Evolutionary conservation across 2,329 filamentous ascomycete species (phyloP).

Genomic region (Ophiostoma quercus): DNA sequence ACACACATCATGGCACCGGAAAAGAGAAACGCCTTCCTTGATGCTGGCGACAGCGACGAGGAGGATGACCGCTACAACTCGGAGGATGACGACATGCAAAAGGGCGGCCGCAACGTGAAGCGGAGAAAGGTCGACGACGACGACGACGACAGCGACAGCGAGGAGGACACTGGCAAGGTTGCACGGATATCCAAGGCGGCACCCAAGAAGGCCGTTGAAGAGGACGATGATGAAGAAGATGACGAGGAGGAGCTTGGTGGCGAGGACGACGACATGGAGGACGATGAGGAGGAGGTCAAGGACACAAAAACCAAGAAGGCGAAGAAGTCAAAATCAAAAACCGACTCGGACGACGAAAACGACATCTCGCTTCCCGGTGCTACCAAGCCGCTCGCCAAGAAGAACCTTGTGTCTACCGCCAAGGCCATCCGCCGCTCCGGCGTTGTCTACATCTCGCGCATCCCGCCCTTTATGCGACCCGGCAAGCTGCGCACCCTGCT

Average conservation of each 20-base stretch:
- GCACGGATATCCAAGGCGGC: background rate
- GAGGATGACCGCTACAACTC: slow-evolving; percentile 60
- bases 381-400: slow-evolving; percentile 53
- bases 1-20: slow-evolving; percentile 56
- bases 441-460: slow-evolving; percentile 75
- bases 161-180: background rate
- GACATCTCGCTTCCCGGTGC: slow-evolving; percentile 41
- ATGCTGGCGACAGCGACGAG: slow-evolving; percentile 55
- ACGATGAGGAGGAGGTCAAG: slow-evolving; percentile 1
- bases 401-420: slow-evolving; percentile 62
- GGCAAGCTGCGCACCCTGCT: slow-evolving; percentile 69
- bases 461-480: slow-evolving; percentile 86
- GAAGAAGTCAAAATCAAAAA: background rate
- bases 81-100: slow-evolving; percentile 59
- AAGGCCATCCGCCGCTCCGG: slow-evolving; percentile 66
- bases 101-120: slow-evolving; percentile 59
- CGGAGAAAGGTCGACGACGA: slow-evolving; percentile 54
- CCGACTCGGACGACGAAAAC: slow-evolving; percentile 13
- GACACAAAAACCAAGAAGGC: background rate
- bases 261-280: slow-evolving; percentile 2
- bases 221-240: background rate
- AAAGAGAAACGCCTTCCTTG: slow-evolving; percentile 68
- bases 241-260: slow-evolving; percentile 23
- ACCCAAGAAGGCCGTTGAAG: background rate
- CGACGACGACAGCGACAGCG: slow-evolving; percentile 30